Base-by-base conservation (phyloP, 2,329 filamentous ascomycete genomes). In the Xylaria sp. region DNA sequence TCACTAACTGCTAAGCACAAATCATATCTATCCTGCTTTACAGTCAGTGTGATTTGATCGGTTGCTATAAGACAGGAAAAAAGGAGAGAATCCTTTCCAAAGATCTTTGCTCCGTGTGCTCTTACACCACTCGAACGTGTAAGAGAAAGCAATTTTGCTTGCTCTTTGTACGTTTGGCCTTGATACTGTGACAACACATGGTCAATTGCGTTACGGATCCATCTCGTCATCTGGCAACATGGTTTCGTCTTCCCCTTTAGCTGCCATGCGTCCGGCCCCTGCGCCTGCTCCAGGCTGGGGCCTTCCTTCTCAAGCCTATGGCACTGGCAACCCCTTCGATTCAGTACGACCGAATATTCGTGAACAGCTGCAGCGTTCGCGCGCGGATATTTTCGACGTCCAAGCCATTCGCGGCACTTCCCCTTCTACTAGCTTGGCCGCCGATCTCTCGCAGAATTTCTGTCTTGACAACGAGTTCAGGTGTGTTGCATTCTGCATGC, bases 381-480 rank as follows among this genome's bases (percentile, higher is more conserved):
- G 77, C 47, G 74, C 80, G 42, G 92, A 96, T 75, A 96, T 94
- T 78, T 96, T 97, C 78, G 87, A 82, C 69, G 76, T 89, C 69
- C 92, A 90, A 72, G 83, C 88, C 55, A 80, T 91, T 69, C 85
- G 86, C 67, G 91, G 91, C 53, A 96, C 92, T 18, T 99, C 94
- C 59, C 94, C 94, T 4, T 92, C 92, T 42, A 87, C 91, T 55
- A 96, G 91, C 71, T 79, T 99, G 67, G 93, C 92, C 48, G 92
- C 92, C 63, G 94, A 99, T 76, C 82, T 97, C 69, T 97, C 92
- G 60, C 92, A 96, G 73, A 99, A 97, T 79, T 96, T 97, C 74
- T 90, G 93, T 73, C 90, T 97, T 73, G 92, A 97, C 76, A 91
- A 77, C 62, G 81, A 85, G 58, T 74, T 89, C 71, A 97, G 92